Evolutionary conservation across 805 yeast genomes (phyloP).

Genomic region (Hermanozyma aechmeae): DNA sequence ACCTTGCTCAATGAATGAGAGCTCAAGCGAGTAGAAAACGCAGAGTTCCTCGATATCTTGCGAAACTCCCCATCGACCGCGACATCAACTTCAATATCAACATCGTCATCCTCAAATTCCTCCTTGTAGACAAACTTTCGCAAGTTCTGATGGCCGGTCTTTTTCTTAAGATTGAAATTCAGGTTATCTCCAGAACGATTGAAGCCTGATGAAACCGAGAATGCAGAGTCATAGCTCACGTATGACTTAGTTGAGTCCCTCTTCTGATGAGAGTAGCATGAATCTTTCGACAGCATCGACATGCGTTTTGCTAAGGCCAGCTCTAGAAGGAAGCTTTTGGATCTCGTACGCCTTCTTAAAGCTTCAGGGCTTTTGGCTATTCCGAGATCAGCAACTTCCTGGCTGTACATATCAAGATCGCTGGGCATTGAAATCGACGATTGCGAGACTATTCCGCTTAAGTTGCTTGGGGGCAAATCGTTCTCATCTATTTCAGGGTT

Average conservation of each 20-base stretch:
- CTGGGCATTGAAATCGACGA: constrained; percentile 25
- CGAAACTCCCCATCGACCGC: constrained; percentile 3
- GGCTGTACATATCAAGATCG: constrained; percentile 28
- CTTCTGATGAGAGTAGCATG: constrained; percentile 24
- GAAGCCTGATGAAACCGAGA: constrained; percentile 27
- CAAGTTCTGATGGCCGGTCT: constrained; percentile 39
- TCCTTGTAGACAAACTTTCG: constrained; percentile 13
- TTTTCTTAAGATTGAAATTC: constrained; percentile 32
- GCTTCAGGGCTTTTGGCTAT: constrained; percentile 32
- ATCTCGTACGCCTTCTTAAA: constrained; percentile 10
- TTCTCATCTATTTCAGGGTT: too few species aligned
- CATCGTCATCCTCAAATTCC: constrained; percentile 5
- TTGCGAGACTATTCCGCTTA: too few species aligned
- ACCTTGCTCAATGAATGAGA: constrained; percentile 1
- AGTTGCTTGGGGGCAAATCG: too few species aligned
- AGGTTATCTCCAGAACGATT: constrained; percentile 8
- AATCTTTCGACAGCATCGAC: constrained; percentile 17
- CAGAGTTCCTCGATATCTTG: constrained; percentile 7
- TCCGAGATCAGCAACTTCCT: constrained; percentile 34
- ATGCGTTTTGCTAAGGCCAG: too few species aligned
- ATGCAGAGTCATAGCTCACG: constrained; percentile 51
- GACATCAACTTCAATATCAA: background rate
- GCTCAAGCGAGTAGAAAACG: constrained; percentile 6
- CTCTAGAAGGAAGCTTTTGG: too few species aligned
- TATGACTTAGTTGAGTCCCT: constrained; percentile 40